phyloP scores from a whole-genome alignment of 495 filamentous ascomycete genomes.

The Thermochaetoides thermophila region DNA sequence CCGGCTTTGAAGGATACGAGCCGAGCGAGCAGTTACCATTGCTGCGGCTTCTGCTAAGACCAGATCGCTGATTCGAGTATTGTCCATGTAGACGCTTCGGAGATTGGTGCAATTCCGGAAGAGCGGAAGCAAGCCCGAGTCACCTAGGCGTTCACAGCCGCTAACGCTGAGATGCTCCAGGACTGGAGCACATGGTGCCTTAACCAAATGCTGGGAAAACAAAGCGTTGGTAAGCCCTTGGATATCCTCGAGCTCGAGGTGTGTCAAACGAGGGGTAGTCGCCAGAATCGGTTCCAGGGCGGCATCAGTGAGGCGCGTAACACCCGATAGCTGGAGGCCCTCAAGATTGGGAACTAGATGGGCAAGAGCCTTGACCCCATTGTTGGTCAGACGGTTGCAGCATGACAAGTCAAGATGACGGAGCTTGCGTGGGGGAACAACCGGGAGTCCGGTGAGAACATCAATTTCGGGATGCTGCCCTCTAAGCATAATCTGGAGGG shows the following conservation, averaged over 20 bases:
- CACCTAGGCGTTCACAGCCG: conserved; percentile 75
- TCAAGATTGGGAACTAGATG: conserved; percentile 65
- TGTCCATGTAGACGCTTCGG: conserved; percentile 72
- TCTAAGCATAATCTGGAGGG: conserved; percentile 54
- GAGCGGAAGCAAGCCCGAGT: conserved; percentile 71
- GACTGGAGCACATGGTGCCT: conserved; percentile 49
- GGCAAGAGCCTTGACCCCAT: conserved; percentile 50
- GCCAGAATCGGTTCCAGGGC: conserved; percentile 58
- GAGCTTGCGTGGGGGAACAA: conserved; percentile 65
- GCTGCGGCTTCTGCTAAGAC: conserved; percentile 75
- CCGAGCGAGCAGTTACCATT: conserved; percentile 50
- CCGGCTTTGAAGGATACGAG: too few relatives aligned
- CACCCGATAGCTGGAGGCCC: conserved; percentile 66
- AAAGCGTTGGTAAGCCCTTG: conserved; percentile 57
- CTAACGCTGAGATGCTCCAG: conserved; percentile 77
- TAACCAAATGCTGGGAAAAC: conserved; percentile 54
- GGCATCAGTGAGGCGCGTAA: conserved; percentile 54
- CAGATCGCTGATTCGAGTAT: conserved; percentile 78
- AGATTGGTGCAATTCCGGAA: conserved; percentile 60
- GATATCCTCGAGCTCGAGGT: conserved; percentile 83
- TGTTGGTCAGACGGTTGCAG: conserved; percentile 57
- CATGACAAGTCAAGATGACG: conserved; percentile 75
- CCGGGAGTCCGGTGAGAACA: conserved; percentile 54
- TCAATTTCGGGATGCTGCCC: conserved; percentile 64
- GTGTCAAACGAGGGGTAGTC: conserved; percentile 60